These are phyloP conservation scores for Axilococcus clingmanii DNA, from an alignment of 139 green algal genomes.

Conservation along the genomic window DNA sequence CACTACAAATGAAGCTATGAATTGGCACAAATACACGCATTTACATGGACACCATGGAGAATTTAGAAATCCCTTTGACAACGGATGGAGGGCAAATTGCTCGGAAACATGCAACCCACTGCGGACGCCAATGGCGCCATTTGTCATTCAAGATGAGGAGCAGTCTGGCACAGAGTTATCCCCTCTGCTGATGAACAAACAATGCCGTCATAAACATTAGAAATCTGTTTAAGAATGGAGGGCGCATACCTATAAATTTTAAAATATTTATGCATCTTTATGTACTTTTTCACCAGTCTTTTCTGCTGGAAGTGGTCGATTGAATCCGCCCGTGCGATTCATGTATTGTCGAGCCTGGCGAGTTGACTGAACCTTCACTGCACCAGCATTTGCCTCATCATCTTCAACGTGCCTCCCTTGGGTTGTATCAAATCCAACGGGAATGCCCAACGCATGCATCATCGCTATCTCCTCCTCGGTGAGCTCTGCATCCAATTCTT, in stretches of 20 bases:
- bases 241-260: too few relatives aligned
- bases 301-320: conserved; percentile 72
- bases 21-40: conserved; percentile 87
- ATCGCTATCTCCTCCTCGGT: conserved; percentile 72
- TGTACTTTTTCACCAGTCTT: conserved; percentile 53
- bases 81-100: conserved; percentile 55
- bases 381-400: conserved; percentile 46
- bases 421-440: conserved; percentile 74
- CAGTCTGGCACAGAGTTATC: background rate
- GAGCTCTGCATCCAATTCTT: conserved; percentile 52
- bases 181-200: too few relatives aligned
- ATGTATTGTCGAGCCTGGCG: conserved; percentile 82
- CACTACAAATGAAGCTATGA: conserved; percentile 95
- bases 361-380: conserved; percentile 56
- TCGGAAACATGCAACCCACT: conserved; percentile 26
- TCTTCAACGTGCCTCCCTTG: conserved; percentile 71
- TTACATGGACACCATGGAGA: conserved; percentile 48
- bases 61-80: conserved; percentile 87
- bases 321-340: conserved; percentile 88
- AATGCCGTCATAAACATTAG: background rate
- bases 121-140: conserved; percentile 8
- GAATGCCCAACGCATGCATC: conserved; percentile 83
- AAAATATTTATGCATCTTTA: conserved; percentile 29
- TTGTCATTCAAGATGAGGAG: conserved; percentile 10
- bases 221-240: too few relatives aligned